phyloP scores from a whole-genome alignment of 192 early-diverging fungal genomes.

The Linnemannia zychae region DNA sequence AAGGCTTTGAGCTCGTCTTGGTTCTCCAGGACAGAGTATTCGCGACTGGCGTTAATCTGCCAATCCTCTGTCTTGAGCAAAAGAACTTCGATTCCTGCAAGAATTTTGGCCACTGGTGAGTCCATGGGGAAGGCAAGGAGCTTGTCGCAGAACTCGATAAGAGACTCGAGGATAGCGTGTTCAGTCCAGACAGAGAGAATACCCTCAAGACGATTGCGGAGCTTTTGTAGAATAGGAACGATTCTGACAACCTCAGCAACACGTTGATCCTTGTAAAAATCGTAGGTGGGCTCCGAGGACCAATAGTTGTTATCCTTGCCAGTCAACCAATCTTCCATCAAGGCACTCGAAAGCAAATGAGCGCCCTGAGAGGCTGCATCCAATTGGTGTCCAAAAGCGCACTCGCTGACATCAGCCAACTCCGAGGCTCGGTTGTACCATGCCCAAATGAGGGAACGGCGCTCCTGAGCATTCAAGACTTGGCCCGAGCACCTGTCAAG shows the following conservation, averaged over 20 bases:
- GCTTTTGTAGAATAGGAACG: slow-evolving; percentile 68
- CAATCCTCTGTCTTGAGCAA: slow-evolving; percentile 94
- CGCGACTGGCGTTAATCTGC: slow-evolving; percentile 88
- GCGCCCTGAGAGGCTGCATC: slow-evolving; percentile 61
- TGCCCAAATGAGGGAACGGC: slow-evolving; percentile 48
- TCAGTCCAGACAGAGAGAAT: slow-evolving; percentile 91
- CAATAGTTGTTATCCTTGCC: slow-evolving; percentile 51
- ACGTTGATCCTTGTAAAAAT: slow-evolving; percentile 93
- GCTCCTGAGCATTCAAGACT: slow-evolving; percentile 41
- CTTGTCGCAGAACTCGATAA: slow-evolving; percentile 72
- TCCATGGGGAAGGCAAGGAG: slow-evolving; percentile 77
- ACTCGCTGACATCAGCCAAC: slow-evolving; percentile 57
- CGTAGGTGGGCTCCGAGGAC: slow-evolving; percentile 70
- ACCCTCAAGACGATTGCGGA: slow-evolving; percentile 70
- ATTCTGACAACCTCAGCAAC: slow-evolving; percentile 80
- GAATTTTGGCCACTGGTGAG: slow-evolving; percentile 90
- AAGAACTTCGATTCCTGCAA: slow-evolving; percentile 91
- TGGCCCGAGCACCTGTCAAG: slow-evolving; percentile 31
- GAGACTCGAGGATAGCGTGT: slow-evolving; percentile 86
- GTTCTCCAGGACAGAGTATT: slow-evolving; percentile 80
- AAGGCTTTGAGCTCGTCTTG: slow-evolving; percentile 76
- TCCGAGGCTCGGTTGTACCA: slow-evolving; percentile 63
- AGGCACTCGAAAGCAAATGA: slow-evolving; percentile 67
- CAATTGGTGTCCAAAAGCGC: slow-evolving; percentile 61
- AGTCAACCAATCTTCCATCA: slow-evolving; percentile 64